Base-by-base conservation (phyloP, 345 rosid genomes). In the Rhodomyrtus tomentosa region DNA sequence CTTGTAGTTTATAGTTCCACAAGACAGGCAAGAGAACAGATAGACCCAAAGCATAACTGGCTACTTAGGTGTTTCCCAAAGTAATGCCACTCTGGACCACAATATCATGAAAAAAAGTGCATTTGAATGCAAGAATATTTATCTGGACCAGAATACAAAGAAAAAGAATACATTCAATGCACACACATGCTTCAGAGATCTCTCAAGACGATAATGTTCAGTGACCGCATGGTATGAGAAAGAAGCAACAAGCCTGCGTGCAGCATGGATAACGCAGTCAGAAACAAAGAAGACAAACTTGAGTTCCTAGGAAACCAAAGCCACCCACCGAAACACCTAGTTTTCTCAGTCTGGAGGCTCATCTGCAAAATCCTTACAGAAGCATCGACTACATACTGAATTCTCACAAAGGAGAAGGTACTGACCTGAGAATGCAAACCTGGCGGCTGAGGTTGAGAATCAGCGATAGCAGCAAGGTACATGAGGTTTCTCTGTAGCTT, bases 401-500 rank as follows among this genome's bases (percentile, higher is more conserved):
- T 51, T 51, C 42, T 55, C 40, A 12, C 18, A 15, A 4, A 20
- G 83, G 42, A 52, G 36, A 81, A 50, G 29, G 27, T n/a, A 40
- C 51, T 7, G 84, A 96, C 99, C 98, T 96, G 99, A 86, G 95
- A 25, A 89, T 97, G 99, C 92, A 94, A 68, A 9, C 87, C 62
- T 20, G 99, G 95, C 20, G 96, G 95, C 82, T 93, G 99, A 82
- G 99, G 99, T 87, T 98, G 99, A 90, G 98, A 93, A 91, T 98
- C 99, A 25, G 99, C 99, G 25, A 98, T 96, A 32, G 99, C 99
- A 87, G 99, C 99, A 82, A 98, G 89, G 92, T 96, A 98, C 99
- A 96, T 98, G 56, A 98, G 96, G 89, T 98, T 98, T 38, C 96
- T 89, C 91, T 98, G 99, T 56, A 98, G 95, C 94, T 94, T 94